phyloP scores from a whole-genome alignment of 73 alveolate genomes.

The Paramecium caudatum region DNA sequence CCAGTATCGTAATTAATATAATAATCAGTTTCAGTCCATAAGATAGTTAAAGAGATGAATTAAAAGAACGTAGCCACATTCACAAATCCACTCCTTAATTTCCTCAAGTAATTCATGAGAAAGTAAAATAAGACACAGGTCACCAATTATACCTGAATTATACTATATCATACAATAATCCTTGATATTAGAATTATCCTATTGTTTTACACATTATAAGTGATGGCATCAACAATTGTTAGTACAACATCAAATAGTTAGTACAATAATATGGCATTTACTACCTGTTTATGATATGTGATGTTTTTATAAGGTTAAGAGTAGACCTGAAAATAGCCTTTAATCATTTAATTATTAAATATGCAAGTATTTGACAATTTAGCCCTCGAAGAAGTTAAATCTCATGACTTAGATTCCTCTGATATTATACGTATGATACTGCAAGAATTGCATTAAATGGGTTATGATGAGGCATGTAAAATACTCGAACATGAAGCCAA shows the following conservation, averaged over 20 bases:
- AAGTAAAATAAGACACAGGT: background rate
- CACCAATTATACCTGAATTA: background rate
- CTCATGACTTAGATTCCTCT: no score
- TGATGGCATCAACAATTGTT: background rate
- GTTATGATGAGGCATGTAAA: background rate
- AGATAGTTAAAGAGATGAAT: background rate
- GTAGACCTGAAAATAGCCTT: slow-evolving; percentile 37
- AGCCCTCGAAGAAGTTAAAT: no score
- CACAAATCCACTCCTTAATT: slow-evolving; percentile 16
- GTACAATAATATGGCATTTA: background rate
- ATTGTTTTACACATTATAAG: background rate
- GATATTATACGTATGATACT: no score
- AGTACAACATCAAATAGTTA: slow-evolving; percentile 17
- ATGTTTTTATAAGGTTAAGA: slow-evolving; percentile 20
- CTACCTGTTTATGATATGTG: background rate
- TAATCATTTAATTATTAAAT: no score
- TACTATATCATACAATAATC: background rate
- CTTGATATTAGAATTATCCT: background rate
- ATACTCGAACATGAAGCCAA: slow-evolving; percentile 7
- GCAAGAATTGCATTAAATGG: slow-evolving; percentile 28
- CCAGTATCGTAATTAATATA: background rate
- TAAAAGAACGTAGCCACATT: slow-evolving; percentile 32
- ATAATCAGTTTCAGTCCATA: slow-evolving; percentile 53
- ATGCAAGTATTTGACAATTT: no score
- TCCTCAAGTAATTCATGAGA: background rate